A percentile compares a stretch with the other conserved stretches of the same genome.
These are phyloP conservation scores for Blastocystis sp. DNA, from an alignment of 352 stramenopile genomes.

Conservation along the genomic window DNA sequence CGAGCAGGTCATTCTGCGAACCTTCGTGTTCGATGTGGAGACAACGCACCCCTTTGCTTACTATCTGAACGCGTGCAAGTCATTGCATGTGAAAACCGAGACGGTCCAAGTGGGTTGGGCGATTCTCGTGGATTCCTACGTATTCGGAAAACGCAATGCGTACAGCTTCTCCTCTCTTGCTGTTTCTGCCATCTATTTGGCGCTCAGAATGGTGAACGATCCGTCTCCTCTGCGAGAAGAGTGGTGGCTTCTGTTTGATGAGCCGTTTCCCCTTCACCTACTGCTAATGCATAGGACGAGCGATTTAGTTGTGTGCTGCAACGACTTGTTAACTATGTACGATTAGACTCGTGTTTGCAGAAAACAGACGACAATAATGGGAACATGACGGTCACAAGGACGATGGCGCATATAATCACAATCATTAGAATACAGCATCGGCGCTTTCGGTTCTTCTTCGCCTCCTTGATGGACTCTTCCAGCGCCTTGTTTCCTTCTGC, in stretches of 20 bases:
- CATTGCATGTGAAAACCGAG: background rate
- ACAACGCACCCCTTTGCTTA: slow-evolving; percentile 36
- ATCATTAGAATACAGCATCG: slow-evolving; percentile 54
- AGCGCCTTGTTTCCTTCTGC: slow-evolving; percentile 56
- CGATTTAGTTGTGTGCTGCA: slow-evolving; percentile 21
- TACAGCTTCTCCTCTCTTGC: background rate
- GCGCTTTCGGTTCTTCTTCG: slow-evolving; percentile 70
- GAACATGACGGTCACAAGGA: slow-evolving; percentile 23
- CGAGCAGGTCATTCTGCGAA: slow-evolving; percentile 71
- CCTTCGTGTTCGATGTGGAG: slow-evolving; percentile 71
- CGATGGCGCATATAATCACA: slow-evolving; percentile 55
- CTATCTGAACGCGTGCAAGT: slow-evolving; percentile 62
- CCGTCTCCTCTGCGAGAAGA: background rate
- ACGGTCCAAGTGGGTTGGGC: slow-evolving; percentile 39
- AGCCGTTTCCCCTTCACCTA: background rate
- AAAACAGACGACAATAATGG: slow-evolving; percentile 51
- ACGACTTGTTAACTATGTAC: slow-evolving; percentile 36
- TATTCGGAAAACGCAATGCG: slow-evolving; percentile 19
- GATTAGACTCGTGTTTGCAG: slow-evolving; percentile 5
- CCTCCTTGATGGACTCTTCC: slow-evolving; percentile 71
- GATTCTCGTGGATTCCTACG: slow-evolving; percentile 37
- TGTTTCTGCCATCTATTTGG: slow-evolving; percentile 10
- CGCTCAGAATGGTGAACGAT: slow-evolving; percentile 10
- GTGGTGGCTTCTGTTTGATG: slow-evolving; percentile 30
- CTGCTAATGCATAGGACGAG: background rate